Base-by-base conservation (phyloP, 2,329 filamentous ascomycete genomes). In the Colletotrichum sidae region DNA sequence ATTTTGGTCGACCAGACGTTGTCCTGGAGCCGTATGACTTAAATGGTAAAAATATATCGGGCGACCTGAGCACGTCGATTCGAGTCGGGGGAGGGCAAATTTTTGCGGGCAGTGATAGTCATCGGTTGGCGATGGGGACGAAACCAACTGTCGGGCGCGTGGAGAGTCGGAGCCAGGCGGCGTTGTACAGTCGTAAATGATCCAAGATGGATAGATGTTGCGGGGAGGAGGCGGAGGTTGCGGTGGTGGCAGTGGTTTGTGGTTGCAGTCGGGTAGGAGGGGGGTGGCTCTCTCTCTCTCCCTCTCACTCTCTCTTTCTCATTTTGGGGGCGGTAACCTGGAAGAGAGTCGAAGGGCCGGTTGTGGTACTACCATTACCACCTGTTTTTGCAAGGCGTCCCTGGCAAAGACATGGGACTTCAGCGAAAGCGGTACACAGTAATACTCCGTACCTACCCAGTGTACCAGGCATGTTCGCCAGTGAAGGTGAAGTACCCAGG, bases 161-260 rank as follows among this genome's bases (percentile, higher is more conserved):
- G 47, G 11, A 8, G 12, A 39, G 25, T 57, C 52, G 58, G 37
- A 34, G 13, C n/a, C 25, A 42, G 58, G n/a, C 3, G 53, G 53
- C 53, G 52, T 53, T 63, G 42, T 41, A 56, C 56, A 44, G 58
- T 49, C 58, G 63, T 57, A 17, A 52, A 56, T 44, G 10, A 39
- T 25, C 10, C 15, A 15, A 42, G 17, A 44, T 52, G 15, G 25
- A 38, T 25, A 46, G 41, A 57, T 62, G 47, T 56, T 63, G 63
- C 63, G 59, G 63, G 63, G 63, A 56, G 58, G 46, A 57, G 25
- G 25, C 25, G 25, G 25, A 25, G 25, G 25, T 4, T 25, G 25
- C 25, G 25, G 25, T 25, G 25, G 25, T 25, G 25, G 25, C 25
- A 25, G 4, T 25, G 25, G 25, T 25, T 38, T 35, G 42, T 47